These are phyloP conservation scores for Artemisia argyi DNA, from an alignment of 129 eudicot genomes.

Conservation along the genomic window DNA sequence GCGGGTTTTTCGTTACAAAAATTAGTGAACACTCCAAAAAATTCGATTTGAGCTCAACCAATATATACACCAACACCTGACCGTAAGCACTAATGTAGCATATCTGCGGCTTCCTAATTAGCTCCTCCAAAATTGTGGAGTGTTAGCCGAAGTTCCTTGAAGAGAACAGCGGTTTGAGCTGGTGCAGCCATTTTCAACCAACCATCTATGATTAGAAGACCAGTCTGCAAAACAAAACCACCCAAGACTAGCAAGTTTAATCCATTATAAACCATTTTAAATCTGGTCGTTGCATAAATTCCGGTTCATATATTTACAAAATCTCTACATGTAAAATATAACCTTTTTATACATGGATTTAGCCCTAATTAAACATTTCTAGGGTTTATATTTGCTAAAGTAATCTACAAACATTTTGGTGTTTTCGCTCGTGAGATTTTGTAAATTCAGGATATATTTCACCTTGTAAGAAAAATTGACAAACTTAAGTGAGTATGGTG, in stretches of 20 bases:
- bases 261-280: neutral
- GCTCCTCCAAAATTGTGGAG: slow-evolving; percentile 83
- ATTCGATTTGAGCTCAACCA: neutral
- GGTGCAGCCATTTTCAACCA: slow-evolving; percentile 94
- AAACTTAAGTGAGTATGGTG: neutral
- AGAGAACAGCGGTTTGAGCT: slow-evolving; percentile 96
- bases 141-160: slow-evolving; percentile 80
- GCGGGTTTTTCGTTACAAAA: neutral
- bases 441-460: no score
- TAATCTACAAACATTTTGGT: neutral
- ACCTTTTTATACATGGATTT: no score
- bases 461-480: neutral
- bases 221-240: slow-evolving; percentile 51
- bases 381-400: neutral
- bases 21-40: neutral
- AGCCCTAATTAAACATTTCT: neutral
- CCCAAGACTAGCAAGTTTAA: slow-evolving; percentile 16
- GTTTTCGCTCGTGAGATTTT: neutral
- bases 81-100: neutral
- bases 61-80: neutral
- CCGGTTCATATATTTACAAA: slow-evolving; percentile 1
- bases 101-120: slow-evolving; percentile 80
- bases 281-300: neutral
- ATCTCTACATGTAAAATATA: neutral
- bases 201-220: slow-evolving; percentile 70